Evolutionary conservation across 305 asterid genomes (phyloP), one percentile per base, ranked within the genome.

Genomic region (Petunia hybrid): DNA sequence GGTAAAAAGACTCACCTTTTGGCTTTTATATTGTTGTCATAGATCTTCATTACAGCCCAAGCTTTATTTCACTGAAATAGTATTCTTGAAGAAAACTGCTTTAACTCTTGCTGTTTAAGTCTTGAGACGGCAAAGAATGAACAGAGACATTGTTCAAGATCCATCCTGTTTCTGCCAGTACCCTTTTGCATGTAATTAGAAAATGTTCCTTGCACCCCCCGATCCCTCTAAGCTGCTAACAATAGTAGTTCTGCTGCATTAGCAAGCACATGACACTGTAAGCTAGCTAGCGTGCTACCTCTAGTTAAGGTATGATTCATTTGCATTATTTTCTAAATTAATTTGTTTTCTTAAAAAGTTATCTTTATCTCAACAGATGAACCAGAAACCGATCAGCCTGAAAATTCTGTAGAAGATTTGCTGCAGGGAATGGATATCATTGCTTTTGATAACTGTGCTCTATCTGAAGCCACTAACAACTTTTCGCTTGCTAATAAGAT

Each of bases 381-480:
- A 78, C 55, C 8, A 6, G 51, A 40, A 42, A 46, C 31, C 55
- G 36, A 77, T 57, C 67, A 42, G 69, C 71, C 22, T 2, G 69
- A 14, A 22, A 60, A 60, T 38, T 41, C 40, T 39, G 42, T n/a
- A 60, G 68, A 14, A 60, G 42, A 22, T 77, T 60, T 60, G 41
- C 2, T 79, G 2, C 84, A 85, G 0, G 88, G 79, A 8, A 81
- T 76, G 13, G 83, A 80, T 36, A 41, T 85, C 62, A 77, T 53
- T 8, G 40, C 83, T 56, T 86, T 77, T 57, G 63, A 75, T 76
- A 79, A 75, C 35, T 45, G 63, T 56, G 67, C 46, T 2, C 62
- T 91, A 38, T 84, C 68, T 75, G 82, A 85, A 59, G 90, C 95
- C n/a, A 88, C 95, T 1, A 80, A 85, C 55, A 71, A 68, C 10